Evolutionary conservation across 139 green algal genomes (phyloP).

Genomic region (Pseudopediastrum boryanum): DNA sequence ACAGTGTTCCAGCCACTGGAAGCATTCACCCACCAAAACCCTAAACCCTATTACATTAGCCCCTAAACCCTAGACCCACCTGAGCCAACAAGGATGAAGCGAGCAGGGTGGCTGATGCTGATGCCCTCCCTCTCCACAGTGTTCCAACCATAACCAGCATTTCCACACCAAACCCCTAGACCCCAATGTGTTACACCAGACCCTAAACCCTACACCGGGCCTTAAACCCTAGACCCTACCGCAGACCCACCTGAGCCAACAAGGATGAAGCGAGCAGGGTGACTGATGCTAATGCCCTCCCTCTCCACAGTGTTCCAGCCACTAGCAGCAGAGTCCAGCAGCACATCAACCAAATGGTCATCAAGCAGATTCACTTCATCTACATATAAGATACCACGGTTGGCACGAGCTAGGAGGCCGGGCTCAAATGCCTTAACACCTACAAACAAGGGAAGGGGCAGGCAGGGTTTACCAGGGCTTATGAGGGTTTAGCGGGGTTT

Average conservation of each 20-base stretch:
- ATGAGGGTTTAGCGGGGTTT: no score
- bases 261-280: conserved; percentile 83
- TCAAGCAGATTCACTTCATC: conserved; percentile 88
- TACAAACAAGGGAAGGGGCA: no score
- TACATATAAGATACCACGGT: conserved; percentile 91
- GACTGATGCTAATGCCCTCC: conserved; percentile 78
- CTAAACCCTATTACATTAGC: no score
- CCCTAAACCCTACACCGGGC: no score
- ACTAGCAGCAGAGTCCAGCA: conserved; percentile 77
- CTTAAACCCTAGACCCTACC: no score
- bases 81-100: conserved; percentile 83
- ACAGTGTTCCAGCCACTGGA: conserved; percentile 84
- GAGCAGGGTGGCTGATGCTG: conserved; percentile 75
- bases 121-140: conserved; percentile 85
- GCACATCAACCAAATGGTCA: conserved; percentile 82
- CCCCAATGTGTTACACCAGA: no score
- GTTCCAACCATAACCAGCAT: conserved; percentile 71
- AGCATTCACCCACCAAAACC: no score
- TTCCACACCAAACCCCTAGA: no score
- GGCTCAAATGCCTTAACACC: conserved; percentile 71
- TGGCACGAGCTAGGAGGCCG: conserved; percentile 78
- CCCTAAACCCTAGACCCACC: no score
- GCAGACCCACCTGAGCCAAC: conserved; percentile 71
- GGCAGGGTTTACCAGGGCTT: no score
- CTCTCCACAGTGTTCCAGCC: conserved; percentile 83